These are phyloP conservation scores for Sporisorium iseilematis-ciliati DNA, from an alignment of 1,284 basidiomycete genomes.

Conservation along the genomic window DNA sequence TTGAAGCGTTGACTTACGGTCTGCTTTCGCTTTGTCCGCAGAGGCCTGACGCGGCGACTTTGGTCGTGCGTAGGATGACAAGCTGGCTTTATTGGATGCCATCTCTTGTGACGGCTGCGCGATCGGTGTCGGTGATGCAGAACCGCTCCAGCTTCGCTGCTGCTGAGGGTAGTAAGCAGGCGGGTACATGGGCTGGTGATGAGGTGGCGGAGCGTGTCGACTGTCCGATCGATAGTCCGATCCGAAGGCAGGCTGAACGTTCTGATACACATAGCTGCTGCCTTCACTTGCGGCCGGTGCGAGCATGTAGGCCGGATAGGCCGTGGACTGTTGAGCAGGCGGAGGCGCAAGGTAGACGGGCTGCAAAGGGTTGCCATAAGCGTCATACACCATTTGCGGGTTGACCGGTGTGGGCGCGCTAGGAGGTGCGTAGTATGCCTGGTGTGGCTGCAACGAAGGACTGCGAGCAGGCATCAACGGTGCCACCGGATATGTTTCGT, in stretches of 20 bases:
- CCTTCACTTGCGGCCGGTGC: neutral
- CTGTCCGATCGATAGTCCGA: slow-evolving; percentile 2
- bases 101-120: neutral
- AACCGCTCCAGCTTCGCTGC: neutral
- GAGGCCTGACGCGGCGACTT: slow-evolving; percentile 15
- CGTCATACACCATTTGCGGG: neutral
- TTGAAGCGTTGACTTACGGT: slow-evolving; percentile 9
- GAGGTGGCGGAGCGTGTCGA: neutral
- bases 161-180: neutral
- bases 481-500: neutral
- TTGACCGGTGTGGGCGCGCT: neutral
- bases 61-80: slow-evolving; percentile 3
- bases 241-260: neutral
- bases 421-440: neutral
- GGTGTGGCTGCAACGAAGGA: neutral
- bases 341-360: neutral
- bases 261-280: neutral
- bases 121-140: neutral
- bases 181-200: neutral
- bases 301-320: slow-evolving; percentile 5
- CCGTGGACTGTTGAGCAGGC: neutral
- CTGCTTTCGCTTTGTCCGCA: slow-evolving; percentile 27
- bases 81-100: neutral
- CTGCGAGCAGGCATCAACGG: neutral
- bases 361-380: slow-evolving; percentile 9